Conservation (phyloP, 139 green algal species). For the Chlorella sorokiniana region DNA sequence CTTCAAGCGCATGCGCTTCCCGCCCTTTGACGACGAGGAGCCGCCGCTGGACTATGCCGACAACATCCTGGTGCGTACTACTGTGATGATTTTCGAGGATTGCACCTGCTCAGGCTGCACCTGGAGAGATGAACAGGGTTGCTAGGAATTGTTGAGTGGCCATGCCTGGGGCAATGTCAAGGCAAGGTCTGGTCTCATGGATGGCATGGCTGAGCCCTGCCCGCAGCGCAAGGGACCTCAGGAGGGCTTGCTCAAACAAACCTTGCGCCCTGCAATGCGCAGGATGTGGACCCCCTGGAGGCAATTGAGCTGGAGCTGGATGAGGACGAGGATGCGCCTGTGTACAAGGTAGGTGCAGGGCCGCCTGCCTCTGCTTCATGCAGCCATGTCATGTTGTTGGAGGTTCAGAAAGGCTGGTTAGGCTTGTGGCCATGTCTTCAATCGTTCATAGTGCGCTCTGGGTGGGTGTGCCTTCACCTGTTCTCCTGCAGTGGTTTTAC, state of each 20-base stretch:
- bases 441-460: not conserved
- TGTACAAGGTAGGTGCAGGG: slow-evolving; percentile 45
- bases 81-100: not conserved
- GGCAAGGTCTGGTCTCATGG: too few relatives aligned
- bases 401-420: too few relatives aligned
- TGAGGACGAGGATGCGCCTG: slow-evolving; percentile 87
- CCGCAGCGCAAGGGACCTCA: too few relatives aligned
- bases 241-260: too few relatives aligned
- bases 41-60: slow-evolving; percentile 98
- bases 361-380: not conserved
- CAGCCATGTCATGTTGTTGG: not conserved
- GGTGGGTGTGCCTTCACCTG: too few relatives aligned
- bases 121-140: too few relatives aligned
- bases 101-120: too few relatives aligned
- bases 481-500: slow-evolving; percentile 92
- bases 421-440: not conserved
- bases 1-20: slow-evolving; percentile 99
- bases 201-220: too few relatives aligned
- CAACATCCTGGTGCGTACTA: slow-evolving; percentile 84
- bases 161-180: too few relatives aligned
- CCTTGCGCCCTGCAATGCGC: too few relatives aligned
- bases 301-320: slow-evolving; percentile 98
- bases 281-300: slow-evolving; percentile 95
- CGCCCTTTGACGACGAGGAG: slow-evolving; percentile 99
- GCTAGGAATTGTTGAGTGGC: too few relatives aligned